Base-by-base conservation (phyloP, 495 filamentous ascomycete species). In the Lasiosphaeriaceae sp. region DNA sequence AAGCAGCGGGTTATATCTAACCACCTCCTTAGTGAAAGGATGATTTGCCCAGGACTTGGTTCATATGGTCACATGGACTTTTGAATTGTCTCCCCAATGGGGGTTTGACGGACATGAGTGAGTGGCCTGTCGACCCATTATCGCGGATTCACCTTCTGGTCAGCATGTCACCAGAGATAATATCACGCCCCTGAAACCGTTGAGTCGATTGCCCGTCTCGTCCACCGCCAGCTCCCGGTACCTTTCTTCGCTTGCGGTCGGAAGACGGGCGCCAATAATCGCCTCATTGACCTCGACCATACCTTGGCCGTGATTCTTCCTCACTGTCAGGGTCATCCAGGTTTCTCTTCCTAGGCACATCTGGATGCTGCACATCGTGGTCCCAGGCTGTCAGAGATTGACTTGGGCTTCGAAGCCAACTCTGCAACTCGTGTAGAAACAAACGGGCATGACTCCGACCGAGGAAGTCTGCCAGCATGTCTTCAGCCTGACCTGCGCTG, bases 401-500 rank as follows among this genome's bases (percentile, higher is more conserved):
- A 64, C 83, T 91, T 1, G 90, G 90, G 67, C 90, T 95, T 54
- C 90, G 77, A 54, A 96, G 68, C 86, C 89, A 96, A 12, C 83
- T 83, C 54, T 83, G 78, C 39, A 96, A 70, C 68, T 96, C 92
- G 71, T 96, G 92, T 47, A 96, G 71, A 58, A 98, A 94, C 50
- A 96, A 68, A 8, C 82, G 74, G 9, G 92, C 82, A 71, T 96
- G 84, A 22, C 86, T 84, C 34, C 88, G 77, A 2, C 91, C 92
- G 0, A 98, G 66, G 59, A 92, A 96, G 37, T 96, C 93, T 16
- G 84, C 73, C n/a, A 97, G 69, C 75, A 97, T 85, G 34, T 91
- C 87, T 67, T 96, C 91, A 0, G 94, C 91, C 57, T 93, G 87
- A 4, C 92, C 91, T 12, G 81, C 81, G 64, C 87, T 88, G 9